Base-by-base conservation (phyloP, 2,329 filamentous ascomycete genomes). In the Fusarium pseudocircinatum region DNA sequence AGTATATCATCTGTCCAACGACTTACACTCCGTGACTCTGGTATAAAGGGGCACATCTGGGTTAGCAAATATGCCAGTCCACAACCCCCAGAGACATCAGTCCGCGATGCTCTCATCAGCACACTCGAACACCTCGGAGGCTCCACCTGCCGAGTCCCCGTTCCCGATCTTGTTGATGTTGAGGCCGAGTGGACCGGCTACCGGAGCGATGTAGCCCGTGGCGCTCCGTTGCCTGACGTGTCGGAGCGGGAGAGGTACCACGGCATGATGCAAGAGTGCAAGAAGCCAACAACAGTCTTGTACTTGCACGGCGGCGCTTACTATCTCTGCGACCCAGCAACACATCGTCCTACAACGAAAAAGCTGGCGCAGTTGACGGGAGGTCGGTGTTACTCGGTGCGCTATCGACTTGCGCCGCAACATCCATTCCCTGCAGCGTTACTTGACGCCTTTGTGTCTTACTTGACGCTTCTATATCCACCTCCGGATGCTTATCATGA, bases 41-140 rank as follows among this genome's bases (percentile, higher is more conserved):
- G 89, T 1, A 85, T 97, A 78, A 95, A 94, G 79, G 94, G 94
- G 7, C 89, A 88, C 49, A 90, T 96, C 73, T 98, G 95, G 95
- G 87, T 97, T 30, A 92, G 91, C 76, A 92, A 90, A 61, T 91
- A 93, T 46, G 88, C 87, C 1, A 84, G 94, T 22, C 88, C 90
- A 0, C 83, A 84, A 6, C 92, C 91, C 1, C 84, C 88, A 64
- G 89, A 85, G 79, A 86, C 78, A 76, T 88, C 85, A 46, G 79
- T 91, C 20, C 83, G 88, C n/a, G 86, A 92, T 47, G 85, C 87
- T 4, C 78, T 95, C 32, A 83, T 90, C 70, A 82, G 83, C 36
- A 88, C 87, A 7, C 89, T 95, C 49, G 66, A 75, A 24, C 68
- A 74, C 34, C 75, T 82, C 24, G 78, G 67, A 46, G 50, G 66